phyloP scores from a whole-genome alignment of 768 basidiomycete species.

The Psilocybe tampanensis region DNA sequence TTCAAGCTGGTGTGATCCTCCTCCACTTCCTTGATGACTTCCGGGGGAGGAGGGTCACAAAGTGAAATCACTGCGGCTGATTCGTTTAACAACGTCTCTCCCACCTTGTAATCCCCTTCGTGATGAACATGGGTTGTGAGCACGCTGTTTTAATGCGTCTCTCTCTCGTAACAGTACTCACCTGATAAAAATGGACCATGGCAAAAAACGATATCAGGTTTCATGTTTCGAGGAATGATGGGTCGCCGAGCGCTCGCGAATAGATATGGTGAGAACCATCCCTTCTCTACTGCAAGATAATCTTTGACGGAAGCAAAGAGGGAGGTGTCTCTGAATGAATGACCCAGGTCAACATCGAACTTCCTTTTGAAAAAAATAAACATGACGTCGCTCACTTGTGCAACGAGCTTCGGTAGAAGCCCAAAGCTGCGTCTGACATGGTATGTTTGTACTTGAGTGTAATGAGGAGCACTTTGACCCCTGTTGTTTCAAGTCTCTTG shows the following conservation, averaged over 20 bases:
- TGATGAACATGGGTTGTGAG: slow-evolving; percentile 1
- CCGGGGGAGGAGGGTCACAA: slow-evolving; percentile 32
- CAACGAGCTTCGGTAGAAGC: slow-evolving; percentile 62
- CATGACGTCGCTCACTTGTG: slow-evolving; percentile 44
- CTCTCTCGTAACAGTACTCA: slow-evolving; percentile 21
- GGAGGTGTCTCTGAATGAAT: slow-evolving; percentile 47
- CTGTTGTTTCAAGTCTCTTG: slow-evolving; percentile 55
- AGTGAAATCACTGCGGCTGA: slow-evolving; percentile 55
- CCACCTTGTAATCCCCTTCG: slow-evolving; percentile 62
- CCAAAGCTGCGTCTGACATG: slow-evolving; percentile 58
- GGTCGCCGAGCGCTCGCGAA: slow-evolving; percentile 64
- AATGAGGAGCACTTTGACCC: slow-evolving; percentile 56
- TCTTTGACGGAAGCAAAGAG: slow-evolving; percentile 64
- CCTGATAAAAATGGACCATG: slow-evolving; percentile 66
- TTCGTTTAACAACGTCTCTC: slow-evolving; percentile 58
- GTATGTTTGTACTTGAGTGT: slow-evolving; percentile 64
- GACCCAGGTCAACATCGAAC: neutral
- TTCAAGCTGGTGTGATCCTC: slow-evolving; percentile 14
- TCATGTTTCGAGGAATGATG: slow-evolving; percentile 62
- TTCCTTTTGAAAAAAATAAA: neutral
- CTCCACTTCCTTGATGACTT: slow-evolving; percentile 15
- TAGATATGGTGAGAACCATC: slow-evolving; percentile 70
- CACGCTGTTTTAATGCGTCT: neutral
- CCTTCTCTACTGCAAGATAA: slow-evolving; percentile 63
- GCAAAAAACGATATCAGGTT: slow-evolving; percentile 66